These are phyloP conservation scores for Diplodia mutila DNA, from an alignment of 2,329 filamentous ascomycete genomes.

Conservation along the genomic window DNA sequence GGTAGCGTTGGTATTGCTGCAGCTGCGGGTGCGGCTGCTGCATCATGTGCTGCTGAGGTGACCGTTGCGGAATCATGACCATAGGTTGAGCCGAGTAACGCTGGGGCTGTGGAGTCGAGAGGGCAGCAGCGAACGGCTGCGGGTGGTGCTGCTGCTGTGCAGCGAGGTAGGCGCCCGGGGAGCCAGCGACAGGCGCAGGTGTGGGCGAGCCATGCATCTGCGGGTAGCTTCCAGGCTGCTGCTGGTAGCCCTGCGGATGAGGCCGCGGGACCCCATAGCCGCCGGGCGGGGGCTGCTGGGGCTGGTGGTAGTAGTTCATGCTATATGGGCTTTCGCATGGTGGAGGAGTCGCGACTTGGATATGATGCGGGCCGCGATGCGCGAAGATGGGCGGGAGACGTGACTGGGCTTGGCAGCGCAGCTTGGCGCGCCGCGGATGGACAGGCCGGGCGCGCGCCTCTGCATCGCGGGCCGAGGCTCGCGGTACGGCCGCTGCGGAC, in stretches of 20 bases:
- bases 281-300: background rate
- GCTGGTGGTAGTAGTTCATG: constrained; percentile 18
- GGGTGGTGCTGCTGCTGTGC: constrained; percentile 16
- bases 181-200: constrained; percentile 11
- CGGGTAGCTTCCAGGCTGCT: constrained; percentile 2
- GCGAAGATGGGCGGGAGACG: constrained; percentile 19
- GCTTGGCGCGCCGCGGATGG: background rate
- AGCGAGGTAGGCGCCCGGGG: constrained; percentile 18
- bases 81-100: constrained; percentile 32
- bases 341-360: background rate
- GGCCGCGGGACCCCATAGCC: constrained; percentile 9
- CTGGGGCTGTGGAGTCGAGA: constrained; percentile 30
- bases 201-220: background rate
- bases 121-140: constrained; percentile 37
- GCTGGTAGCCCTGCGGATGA: background rate
- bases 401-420: constrained; percentile 12
- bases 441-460: background rate
- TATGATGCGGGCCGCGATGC: constrained; percentile 9
- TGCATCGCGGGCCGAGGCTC: constrained; percentile 14
- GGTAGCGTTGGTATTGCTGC: constrained; percentile 25
- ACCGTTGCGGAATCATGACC: constrained; percentile 31
- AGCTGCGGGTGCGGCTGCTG: constrained; percentile 28
- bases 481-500: constrained; percentile 20
- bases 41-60: constrained; percentile 27
- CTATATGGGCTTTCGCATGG: constrained; percentile 20